These are phyloP conservation scores for Erysimum pusillum DNA, from an alignment of 441 rosid species.

Conservation along the genomic window DNA sequence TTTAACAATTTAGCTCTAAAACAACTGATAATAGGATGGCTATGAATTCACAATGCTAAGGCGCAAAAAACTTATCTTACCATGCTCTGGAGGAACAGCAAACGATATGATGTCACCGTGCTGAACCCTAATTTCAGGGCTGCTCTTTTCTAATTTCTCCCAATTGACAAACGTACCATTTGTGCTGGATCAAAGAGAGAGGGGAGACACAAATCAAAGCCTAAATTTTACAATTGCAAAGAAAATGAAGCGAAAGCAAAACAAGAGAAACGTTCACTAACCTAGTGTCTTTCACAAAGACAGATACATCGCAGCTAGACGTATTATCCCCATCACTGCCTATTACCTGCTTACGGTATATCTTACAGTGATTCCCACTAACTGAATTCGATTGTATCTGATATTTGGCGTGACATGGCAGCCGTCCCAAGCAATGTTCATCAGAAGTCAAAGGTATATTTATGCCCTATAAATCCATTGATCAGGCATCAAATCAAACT, in stretches of 20 bases:
- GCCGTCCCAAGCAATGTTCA: constrained; percentile 80
- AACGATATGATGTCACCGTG: constrained; percentile 93
- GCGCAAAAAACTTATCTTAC: constrained; percentile 49
- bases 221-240: neutral
- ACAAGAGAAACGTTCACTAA: constrained; percentile 41
- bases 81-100: constrained; percentile 85
- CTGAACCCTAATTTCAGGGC: constrained; percentile 65
- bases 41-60: neutral
- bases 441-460: constrained; percentile 76
- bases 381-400: constrained; percentile 77
- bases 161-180: constrained; percentile 91
- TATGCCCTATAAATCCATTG: constrained; percentile 61
- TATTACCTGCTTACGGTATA: constrained; percentile 57
- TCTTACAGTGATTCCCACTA: constrained; percentile 85
- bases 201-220: neutral
- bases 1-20: neutral
- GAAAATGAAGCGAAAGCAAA: neutral
- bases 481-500: constrained; percentile 10
- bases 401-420: constrained; percentile 65
- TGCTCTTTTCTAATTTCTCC: constrained; percentile 74
- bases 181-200: constrained; percentile 57
- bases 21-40: neutral
- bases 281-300: constrained; percentile 88
- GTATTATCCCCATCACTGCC: constrained; percentile 47
- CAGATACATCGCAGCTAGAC: constrained; percentile 45